Evolutionary conservation across 345 rosid genomes (phyloP), one percentile per base, ranked within the genome.

Genomic region (Citrus mangshanensis): DNA sequence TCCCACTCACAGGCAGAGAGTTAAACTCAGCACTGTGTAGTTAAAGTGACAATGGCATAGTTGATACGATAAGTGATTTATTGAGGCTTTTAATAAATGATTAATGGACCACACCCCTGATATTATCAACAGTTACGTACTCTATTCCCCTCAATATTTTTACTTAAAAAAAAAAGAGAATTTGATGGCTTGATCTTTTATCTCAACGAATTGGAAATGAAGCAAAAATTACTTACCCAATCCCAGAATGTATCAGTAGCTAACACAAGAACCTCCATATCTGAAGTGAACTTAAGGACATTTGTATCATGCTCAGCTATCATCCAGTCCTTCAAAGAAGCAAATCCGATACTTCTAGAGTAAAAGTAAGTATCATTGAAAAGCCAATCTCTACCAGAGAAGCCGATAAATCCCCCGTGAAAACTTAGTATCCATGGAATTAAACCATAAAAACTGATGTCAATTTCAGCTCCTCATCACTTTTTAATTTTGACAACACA

Each of bases 211-310:
- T 10, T 42, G 4, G 51, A 42, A 42, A 42, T 12, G 3, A 42
- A 3, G 51, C 13, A 14, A n/a, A 63, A 13, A 28, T 81, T 21
- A 12, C 87, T 71, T 40, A 86, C 96, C 89, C 84, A 77, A 69
- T 89, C 93, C 97, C 97, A 95, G 27, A 93, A 83, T 34, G 94
- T 95, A 89, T 89, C 97, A 70, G 94, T 91, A 80, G 97, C 97
- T 63, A 95, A 84, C 73, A 92, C 82, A 51, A 95, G 93, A 85
- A 89, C 93, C 77, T 93, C 90, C 92, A 85, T 88, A 38, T 91
- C 93, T 9, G 85, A 80, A 16, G 87, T 82, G 79, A 92, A 61
- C 22, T 68, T 73, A n/a, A 90, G 72, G 76, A 87, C 68, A 40
- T 72, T 83, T 25, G 93, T 91, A 1, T 89, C 94, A 2, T 97